phyloP scores from a whole-genome alignment of 208 protist species.

The Trypanosomatidae sp. region DNA sequence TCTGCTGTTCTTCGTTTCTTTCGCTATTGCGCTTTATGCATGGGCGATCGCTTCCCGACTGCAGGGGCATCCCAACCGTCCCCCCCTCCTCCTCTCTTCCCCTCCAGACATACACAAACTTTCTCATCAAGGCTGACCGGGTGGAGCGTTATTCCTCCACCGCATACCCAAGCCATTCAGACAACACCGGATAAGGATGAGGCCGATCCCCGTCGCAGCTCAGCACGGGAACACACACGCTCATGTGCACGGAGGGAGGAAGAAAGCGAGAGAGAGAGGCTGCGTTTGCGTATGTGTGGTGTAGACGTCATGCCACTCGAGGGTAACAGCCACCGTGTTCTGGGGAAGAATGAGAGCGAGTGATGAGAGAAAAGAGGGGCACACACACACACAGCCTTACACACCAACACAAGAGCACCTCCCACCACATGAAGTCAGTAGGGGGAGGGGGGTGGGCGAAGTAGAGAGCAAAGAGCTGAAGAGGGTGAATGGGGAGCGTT shows the following conservation, averaged over 20 bases:
- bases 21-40: not conserved
- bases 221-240: not conserved
- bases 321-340: not conserved
- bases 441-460: not conserved
- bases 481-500: not conserved
- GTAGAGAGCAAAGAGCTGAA: not conserved
- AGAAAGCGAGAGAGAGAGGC: not conserved
- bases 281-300: not conserved
- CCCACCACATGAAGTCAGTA: not conserved
- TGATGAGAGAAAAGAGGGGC: not conserved
- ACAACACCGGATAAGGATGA: not conserved
- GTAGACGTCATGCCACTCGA: not conserved
- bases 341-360: not conserved
- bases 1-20: not conserved
- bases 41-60: not conserved
- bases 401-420: not conserved
- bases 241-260: not conserved
- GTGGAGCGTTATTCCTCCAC: not conserved
- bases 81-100: not conserved
- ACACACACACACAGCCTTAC: not conserved
- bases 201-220: not conserved
- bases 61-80: not conserved
- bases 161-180: not conserved
- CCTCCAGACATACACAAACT: not conserved
- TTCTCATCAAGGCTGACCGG: not conserved